Evolutionary conservation across 345 rosid genomes (phyloP), one percentile per base, ranked within the genome.

Genomic region (Sisymbrium irio): DNA sequence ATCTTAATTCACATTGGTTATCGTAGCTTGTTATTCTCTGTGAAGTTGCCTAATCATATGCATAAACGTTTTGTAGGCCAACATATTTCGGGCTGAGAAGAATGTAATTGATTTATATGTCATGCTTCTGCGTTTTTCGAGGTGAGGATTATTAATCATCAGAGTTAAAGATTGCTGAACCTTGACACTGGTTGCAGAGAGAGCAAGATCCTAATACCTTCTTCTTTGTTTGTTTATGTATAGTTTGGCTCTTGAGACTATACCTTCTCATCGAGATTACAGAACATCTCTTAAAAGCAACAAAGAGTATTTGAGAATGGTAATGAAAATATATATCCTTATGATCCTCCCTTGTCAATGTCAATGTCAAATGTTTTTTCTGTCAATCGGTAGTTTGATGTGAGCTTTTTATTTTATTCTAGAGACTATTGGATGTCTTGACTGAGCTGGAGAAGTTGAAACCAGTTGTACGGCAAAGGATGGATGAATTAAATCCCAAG

Each of bases 241-340:
- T 85, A 95, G 99, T 79, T 83, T 95, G 92, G 97, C 85, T 51
- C 79, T 86, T 7, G 99, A 95, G 86, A 95, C 99, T 47, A 91
- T 95, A 78, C 99, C 99, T 3, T 62, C 78, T 45, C 99, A 95
- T 81, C 93, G 88, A 76, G 97, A 90, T 41, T 91, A 88, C 72
- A 74, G 84, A 79, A 53, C 78, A 33, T 81, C 89, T 65, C 41
- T 57, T 5, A 81, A 76, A 70, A 84, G 73, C 75, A 78, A 86
- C 57, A 95, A 84, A 46, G 64, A 74, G 64, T 82, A 79, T 72
- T 73, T 88, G 76, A 91, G 79, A 84, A 87, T 82, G 92, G 97
- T 88, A 79, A 36, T 53, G 2, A 3, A 55, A 13, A 25, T 75
- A 37, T 25, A 17, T 42, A 4, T 19, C 12, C 13, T 30, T 46